A percentile compares a stretch with the other conserved stretches of the same genome.
phyloP scores from a whole-genome alignment of 805 yeast genomes.

The Barnettozyma pratensis region DNA sequence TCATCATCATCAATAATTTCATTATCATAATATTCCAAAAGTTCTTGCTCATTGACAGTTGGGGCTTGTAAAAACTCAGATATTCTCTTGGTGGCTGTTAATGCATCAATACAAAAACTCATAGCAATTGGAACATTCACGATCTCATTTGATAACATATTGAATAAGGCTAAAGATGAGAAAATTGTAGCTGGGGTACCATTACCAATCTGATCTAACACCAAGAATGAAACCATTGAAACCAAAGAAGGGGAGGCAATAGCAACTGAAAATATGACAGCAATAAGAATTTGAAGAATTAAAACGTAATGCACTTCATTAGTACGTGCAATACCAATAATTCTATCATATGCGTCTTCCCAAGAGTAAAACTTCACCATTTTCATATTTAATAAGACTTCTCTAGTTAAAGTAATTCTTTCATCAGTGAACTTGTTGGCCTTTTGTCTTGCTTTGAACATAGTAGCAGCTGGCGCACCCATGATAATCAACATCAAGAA shows the following conservation, averaged over 20 bases:
- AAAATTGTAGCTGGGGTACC: conserved; percentile 58
- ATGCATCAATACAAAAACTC: conserved; percentile 56
- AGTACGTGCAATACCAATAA: conserved; percentile 45
- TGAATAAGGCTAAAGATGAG: conserved; percentile 63
- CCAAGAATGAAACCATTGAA: conserved; percentile 46
- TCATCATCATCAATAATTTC: conserved; percentile 9
- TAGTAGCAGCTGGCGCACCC: conserved; percentile 39
- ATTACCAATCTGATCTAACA: conserved; percentile 31
- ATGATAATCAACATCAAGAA: conserved; percentile 36
- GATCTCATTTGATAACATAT: conserved; percentile 52
- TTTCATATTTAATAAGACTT: conserved; percentile 52
- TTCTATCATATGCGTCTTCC: conserved; percentile 68
- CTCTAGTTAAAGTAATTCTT: conserved; percentile 54
- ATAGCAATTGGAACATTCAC: conserved; percentile 53
- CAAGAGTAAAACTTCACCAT: conserved; percentile 78
- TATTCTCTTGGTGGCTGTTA: conserved; percentile 51
- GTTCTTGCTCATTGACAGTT: conserved; percentile 30
- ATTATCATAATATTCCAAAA: conserved; percentile 30
- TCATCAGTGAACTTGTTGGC: conserved; percentile 56
- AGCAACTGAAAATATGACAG: conserved; percentile 49
- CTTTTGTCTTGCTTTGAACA: conserved; percentile 38
- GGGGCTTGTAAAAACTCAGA: conserved; percentile 47
- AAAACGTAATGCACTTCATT: conserved; percentile 54
- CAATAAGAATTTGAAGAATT: conserved; percentile 50
- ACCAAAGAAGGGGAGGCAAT: conserved; percentile 43